phyloP scores from a whole-genome alignment of 2,329 filamentous ascomycete genomes.

The Aspergillus carbonarius region DNA sequence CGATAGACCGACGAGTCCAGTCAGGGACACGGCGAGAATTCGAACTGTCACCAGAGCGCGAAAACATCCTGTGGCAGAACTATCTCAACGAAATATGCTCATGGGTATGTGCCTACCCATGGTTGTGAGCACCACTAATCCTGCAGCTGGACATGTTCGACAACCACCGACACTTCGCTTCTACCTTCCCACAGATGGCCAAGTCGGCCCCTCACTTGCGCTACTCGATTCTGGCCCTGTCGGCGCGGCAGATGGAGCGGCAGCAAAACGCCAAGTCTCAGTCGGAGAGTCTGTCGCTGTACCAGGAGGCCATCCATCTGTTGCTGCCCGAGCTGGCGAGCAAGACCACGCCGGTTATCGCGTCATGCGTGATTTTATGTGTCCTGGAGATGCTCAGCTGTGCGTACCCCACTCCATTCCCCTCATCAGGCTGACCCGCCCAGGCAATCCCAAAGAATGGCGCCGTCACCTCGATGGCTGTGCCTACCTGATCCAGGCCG shows the following conservation, averaged over 20 bases:
- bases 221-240: constrained; percentile 53
- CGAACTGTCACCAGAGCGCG: constrained; percentile 30
- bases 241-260: constrained; percentile 52
- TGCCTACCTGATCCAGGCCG: constrained; percentile 51
- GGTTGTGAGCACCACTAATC: not conserved
- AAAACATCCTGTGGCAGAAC: constrained; percentile 34
- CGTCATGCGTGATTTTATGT: constrained; percentile 54
- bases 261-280: constrained; percentile 42
- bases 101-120: constrained; percentile 21
- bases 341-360: constrained; percentile 51
- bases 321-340: constrained; percentile 50
- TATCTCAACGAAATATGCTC: constrained; percentile 32
- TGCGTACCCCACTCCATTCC: constrained; percentile 17
- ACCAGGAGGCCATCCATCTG: constrained; percentile 53
- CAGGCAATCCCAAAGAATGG: constrained; percentile 48
- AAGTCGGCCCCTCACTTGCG: constrained; percentile 46
- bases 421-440: not conserved
- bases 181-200: constrained; percentile 50
- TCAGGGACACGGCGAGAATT: constrained; percentile 22
- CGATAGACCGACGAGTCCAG: not conserved
- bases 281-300: constrained; percentile 50
- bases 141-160: constrained; percentile 55
- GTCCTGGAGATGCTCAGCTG: constrained; percentile 55
- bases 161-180: constrained; percentile 49
- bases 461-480: constrained; percentile 54